phyloP scores from a whole-genome alignment of 305 asterid genomes.

The Fraxinus baroniana region DNA sequence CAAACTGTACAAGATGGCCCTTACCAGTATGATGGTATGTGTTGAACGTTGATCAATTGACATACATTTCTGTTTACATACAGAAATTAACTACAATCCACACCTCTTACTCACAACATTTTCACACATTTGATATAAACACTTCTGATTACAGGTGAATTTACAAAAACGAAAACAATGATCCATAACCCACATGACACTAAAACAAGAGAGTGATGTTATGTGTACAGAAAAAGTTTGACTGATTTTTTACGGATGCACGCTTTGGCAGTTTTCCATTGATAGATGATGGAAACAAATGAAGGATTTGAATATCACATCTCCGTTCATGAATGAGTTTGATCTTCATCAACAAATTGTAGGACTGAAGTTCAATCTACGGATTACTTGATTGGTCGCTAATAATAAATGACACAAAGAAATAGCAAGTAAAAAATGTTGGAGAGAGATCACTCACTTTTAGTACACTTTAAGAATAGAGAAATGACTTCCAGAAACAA shows the following conservation, averaged over 20 bases:
- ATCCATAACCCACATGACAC: constrained; percentile 4
- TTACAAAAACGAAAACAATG: neutral
- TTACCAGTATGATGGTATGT: too few relatives aligned
- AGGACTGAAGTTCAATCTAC: neutral
- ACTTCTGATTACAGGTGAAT: neutral
- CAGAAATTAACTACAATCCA: neutral
- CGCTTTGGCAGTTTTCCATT: too few relatives aligned
- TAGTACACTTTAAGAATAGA: neutral
- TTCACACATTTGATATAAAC: neutral
- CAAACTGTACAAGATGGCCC: too few relatives aligned
- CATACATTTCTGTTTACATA: neutral
- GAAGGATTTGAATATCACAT: neutral
- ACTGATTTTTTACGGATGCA: too few relatives aligned
- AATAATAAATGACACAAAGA: too few relatives aligned
- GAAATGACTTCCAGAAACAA: neutral
- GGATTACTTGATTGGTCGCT: too few relatives aligned
- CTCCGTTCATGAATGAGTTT: neutral
- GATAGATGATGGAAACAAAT: neutral
- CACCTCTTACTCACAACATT: neutral
- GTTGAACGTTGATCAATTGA: too few relatives aligned
- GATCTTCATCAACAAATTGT: neutral
- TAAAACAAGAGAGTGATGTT: neutral
- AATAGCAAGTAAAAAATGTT: neutral
- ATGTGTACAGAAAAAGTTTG: too few relatives aligned
- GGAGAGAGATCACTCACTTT: neutral